A percentile compares a stretch with the other conserved stretches of the same genome.
These are phyloP conservation scores for Manihot esculenta DNA, from an alignment of 441 rosid species.

Conservation along the genomic window DNA sequence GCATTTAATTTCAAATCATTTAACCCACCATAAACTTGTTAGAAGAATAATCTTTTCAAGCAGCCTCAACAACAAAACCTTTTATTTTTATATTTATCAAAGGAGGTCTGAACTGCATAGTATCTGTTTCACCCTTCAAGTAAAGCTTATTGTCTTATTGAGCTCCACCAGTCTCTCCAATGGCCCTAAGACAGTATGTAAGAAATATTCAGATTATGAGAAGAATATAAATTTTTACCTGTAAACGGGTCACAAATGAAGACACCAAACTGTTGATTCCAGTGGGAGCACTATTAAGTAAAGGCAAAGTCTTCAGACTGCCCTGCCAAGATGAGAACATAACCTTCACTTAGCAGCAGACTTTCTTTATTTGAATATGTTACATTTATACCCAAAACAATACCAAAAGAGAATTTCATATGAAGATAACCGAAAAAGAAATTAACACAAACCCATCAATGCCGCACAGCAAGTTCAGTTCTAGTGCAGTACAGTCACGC, in stretches of 20 bases:
- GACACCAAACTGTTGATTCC: conserved; percentile 86
- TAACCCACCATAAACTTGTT: not conserved
- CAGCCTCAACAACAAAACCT: not conserved
- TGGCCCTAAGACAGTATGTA: not conserved
- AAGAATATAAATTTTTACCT: conserved; percentile 48
- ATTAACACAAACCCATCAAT: conserved; percentile 65
- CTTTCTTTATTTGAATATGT: no score
- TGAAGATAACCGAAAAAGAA: conserved; percentile 2
- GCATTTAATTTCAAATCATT: not conserved
- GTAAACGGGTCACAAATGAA: conserved; percentile 74
- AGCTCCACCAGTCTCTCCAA: not conserved
- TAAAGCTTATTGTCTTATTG: no score
- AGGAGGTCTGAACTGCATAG: not conserved
- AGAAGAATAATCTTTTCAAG: not conserved
- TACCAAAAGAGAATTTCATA: not conserved
- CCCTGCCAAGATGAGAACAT: conserved; percentile 59
- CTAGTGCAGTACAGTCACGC: conserved; percentile 77
- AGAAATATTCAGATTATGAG: not conserved
- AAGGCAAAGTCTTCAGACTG: conserved; percentile 72
- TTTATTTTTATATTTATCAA: not conserved
- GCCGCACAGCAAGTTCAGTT: conserved; percentile 64
- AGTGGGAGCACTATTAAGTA: conserved; percentile 35
- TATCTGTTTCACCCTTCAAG: no score
- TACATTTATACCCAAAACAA: no score
- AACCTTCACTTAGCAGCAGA: conserved; percentile 29